phyloP scores from a whole-genome alignment of 225 moss, liverwort and hornwort genomes.

The Lunularia cruciata region DNA sequence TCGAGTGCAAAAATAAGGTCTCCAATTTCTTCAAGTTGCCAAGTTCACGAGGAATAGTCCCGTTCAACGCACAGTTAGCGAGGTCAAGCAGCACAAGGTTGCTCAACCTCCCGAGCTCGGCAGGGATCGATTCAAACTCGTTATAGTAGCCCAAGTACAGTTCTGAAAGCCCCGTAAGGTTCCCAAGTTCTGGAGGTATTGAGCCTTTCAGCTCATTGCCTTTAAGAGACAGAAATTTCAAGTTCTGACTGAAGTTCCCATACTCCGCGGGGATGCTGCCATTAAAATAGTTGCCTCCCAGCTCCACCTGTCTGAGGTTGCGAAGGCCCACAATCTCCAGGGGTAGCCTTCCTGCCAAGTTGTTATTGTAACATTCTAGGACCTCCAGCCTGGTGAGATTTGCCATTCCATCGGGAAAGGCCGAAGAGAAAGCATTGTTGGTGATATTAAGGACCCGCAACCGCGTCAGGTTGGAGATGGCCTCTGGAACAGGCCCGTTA shows the following conservation, averaged over 20 bases:
- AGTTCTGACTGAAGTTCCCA: conserved; percentile 59
- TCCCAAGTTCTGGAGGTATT: conserved; percentile 78
- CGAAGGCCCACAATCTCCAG: conserved; percentile 54
- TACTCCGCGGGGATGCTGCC: conserved; percentile 73
- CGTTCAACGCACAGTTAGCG: conserved; percentile 56
- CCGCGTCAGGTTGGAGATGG: conserved; percentile 41
- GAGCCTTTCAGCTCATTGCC: conserved; percentile 76
- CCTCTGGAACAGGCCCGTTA: conserved; percentile 58
- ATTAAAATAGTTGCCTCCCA: conserved; percentile 74
- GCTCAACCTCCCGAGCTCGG: conserved; percentile 63
- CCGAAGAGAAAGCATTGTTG: conserved; percentile 55
- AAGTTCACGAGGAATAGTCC: conserved; percentile 61
- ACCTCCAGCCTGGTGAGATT: conserved; percentile 65
- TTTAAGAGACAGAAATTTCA: conserved; percentile 64
- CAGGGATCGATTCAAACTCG: conserved; percentile 57
- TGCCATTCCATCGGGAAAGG: conserved; percentile 58
- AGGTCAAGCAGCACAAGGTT: conserved; percentile 67
- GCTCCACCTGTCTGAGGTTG: conserved; percentile 58
- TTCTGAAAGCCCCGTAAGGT: conserved; percentile 61
- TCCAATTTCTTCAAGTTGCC: conserved; percentile 57
- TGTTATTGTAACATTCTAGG: conserved; percentile 87
- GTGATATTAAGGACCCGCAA: conserved; percentile 68
- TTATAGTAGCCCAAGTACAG: conserved; percentile 89
- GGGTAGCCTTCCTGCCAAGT: conserved; percentile 65
- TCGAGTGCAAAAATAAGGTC: conserved; percentile 67